A percentile compares a stretch with the other conserved stretches of the same genome.
These are phyloP conservation scores for Volvox africanus DNA, from an alignment of 139 green algal genomes.

Conservation along the genomic window DNA sequence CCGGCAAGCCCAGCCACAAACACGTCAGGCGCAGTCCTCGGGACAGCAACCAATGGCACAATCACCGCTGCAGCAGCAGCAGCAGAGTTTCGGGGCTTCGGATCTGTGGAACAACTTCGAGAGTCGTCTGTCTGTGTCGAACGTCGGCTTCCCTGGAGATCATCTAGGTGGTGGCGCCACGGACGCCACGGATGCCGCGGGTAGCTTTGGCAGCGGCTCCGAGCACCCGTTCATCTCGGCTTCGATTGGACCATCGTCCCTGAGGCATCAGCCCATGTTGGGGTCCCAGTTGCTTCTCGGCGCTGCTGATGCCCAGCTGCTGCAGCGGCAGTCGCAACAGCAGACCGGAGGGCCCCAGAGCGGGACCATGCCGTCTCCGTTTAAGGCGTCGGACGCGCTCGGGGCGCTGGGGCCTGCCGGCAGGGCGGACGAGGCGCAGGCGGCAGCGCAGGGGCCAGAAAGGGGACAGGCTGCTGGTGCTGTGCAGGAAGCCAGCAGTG, in stretches of 20 bases:
- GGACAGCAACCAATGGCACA: neutral
- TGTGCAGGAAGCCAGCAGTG: neutral
- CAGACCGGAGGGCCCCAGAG: too few relatives aligned
- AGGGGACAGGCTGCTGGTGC: neutral
- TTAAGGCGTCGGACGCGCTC: neutral
- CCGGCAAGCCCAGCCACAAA: neutral
- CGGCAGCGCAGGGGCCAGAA: neutral
- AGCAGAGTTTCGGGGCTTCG: neutral
- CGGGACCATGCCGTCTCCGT: neutral
- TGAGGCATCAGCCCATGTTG: neutral
- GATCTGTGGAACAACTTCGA: neutral
- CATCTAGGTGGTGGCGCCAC: too few relatives aligned
- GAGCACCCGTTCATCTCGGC: too few relatives aligned
- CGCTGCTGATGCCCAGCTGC: too few relatives aligned
- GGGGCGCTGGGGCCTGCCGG: neutral
- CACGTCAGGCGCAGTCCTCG: neutral
- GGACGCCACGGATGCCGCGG: too few relatives aligned
- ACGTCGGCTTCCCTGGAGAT: neutral
- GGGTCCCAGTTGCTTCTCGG: too few relatives aligned
- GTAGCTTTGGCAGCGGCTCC: too few relatives aligned
- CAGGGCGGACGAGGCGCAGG: neutral
- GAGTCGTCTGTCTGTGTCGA: neutral
- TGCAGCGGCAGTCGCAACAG: too few relatives aligned
- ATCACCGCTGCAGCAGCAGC: neutral
- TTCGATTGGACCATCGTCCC: too few relatives aligned